Percentiles rank a stretch among this genome's conserved stretches.
Conservation (phyloP, 192 early-diverging fungal genomes). For the Spizellomyces sp. region DNA sequence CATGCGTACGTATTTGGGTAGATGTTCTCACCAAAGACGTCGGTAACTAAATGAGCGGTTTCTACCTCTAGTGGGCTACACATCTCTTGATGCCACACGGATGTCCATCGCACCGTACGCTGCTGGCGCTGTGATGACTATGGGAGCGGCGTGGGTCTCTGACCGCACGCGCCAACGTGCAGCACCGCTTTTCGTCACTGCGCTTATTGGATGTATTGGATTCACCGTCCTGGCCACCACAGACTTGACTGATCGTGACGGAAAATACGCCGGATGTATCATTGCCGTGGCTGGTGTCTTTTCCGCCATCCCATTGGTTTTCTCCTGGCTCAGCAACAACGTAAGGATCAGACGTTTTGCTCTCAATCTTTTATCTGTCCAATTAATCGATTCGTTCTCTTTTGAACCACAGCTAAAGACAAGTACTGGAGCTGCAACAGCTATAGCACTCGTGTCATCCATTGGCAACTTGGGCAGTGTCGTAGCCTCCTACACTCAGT, state of each 20-base stretch:
- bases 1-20: conserved; percentile 1
- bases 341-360: no score
- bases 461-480: conserved; percentile 13
- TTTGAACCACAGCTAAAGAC: neutral
- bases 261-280: conserved; percentile 10
- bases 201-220: conserved; percentile 5
- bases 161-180: conserved; percentile 31
- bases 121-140: conserved; percentile 21
- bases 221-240: conserved; percentile 30
- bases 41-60: no score
- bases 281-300: conserved; percentile 24
- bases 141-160: conserved; percentile 21
- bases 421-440: conserved; percentile 14
- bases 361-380: no score
- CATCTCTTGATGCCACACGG: conserved; percentile 33
- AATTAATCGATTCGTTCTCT: no score
- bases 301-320: conserved; percentile 17
- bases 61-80: conserved; percentile 32
- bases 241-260: conserved; percentile 15
- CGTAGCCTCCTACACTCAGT: conserved; percentile 19
- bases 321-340: conserved; percentile 37
- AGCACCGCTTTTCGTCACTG: conserved; percentile 8
- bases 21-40: no score
- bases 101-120: conserved; percentile 37
- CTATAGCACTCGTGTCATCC: conserved; percentile 23